A percentile compares a stretch with the other conserved stretches of the same genome.
phyloP scores from a whole-genome alignment of 495 filamentous ascomycete genomes.

The Aspergillus mulundensis region DNA sequence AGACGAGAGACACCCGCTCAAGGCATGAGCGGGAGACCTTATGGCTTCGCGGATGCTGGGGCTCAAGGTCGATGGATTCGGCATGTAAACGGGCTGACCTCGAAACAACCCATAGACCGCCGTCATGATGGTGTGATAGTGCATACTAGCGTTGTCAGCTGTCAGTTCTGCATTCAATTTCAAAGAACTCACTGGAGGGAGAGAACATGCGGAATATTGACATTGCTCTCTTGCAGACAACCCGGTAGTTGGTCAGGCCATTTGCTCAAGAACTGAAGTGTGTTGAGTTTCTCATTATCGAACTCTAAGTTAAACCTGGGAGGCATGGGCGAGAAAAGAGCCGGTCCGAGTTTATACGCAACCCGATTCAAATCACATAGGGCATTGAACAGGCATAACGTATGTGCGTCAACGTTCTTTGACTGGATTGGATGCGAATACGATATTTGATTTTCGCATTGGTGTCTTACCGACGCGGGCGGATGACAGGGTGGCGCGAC shows the following conservation, averaged over 20 bases:
- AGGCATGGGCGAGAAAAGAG: constrained; percentile 15
- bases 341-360: constrained; percentile 20
- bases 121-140: constrained; percentile 27
- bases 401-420: constrained; percentile 20
- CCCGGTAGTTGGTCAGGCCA: constrained; percentile 24
- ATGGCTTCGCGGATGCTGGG: neutral
- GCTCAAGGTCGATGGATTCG: neutral
- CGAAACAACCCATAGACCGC: constrained; percentile 17
- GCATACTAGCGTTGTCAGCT: constrained; percentile 20
- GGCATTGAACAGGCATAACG: constrained; percentile 23
- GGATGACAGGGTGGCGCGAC: constrained; percentile 10
- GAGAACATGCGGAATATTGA: constrained; percentile 28
- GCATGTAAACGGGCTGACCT: neutral
- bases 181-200: constrained; percentile 28
- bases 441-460: constrained; percentile 25
- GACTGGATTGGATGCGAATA: constrained; percentile 23
- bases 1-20: constrained; percentile 12
- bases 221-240: constrained; percentile 16
- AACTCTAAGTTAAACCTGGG: constrained; percentile 11
- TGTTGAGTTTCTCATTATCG: constrained; percentile 10
- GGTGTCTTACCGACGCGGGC: constrained; percentile 4
- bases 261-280: constrained; percentile 17
- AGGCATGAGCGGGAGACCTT: constrained; percentile 7
- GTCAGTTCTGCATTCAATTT: neutral
- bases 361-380: constrained; percentile 22